phyloP scores from a whole-genome alignment of 306 rosid species.

The Cucumis melo region DNA sequence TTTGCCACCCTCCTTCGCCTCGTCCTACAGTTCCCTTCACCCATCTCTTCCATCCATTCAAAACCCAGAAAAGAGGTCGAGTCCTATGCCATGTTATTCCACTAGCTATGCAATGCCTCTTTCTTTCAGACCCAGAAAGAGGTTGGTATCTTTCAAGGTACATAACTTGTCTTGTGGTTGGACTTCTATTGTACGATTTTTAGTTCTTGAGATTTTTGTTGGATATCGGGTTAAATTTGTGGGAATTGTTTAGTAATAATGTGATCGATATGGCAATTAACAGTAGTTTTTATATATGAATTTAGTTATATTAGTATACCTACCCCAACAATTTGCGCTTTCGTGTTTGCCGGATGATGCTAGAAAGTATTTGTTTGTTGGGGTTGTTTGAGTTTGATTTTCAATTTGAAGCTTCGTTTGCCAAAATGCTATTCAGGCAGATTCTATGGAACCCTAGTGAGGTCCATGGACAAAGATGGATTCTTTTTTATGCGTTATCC shows the following conservation, averaged over 20 bases:
- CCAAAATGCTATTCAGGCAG: not conserved
- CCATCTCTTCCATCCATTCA: constrained; percentile 16
- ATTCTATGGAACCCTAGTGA: not conserved
- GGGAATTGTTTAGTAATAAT: not conserved
- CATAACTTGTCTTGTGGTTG: not conserved
- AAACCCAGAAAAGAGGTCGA: constrained; percentile 13
- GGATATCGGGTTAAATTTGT: not conserved
- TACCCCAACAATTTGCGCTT: not conserved
- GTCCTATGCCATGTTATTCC: constrained; percentile 29
- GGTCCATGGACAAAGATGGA: not conserved
- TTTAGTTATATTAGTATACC: not conserved
- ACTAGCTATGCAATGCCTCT: constrained; percentile 10
- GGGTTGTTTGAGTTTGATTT: not conserved
- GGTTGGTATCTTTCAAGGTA: constrained; percentile 54
- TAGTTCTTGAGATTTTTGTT: not conserved
- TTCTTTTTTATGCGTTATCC: not conserved
- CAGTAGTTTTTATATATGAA: not conserved
- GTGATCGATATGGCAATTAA: not conserved
- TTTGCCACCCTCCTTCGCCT: constrained; percentile 26
- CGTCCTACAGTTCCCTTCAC: constrained; percentile 28
- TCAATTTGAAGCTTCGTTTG: not conserved
- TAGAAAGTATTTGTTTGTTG: not conserved
- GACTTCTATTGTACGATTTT: not conserved
- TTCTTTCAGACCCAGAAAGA: constrained; percentile 45
- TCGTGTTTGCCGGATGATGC: not conserved